These are phyloP conservation scores for Cladosporium cucumerinum DNA, from an alignment of 2,329 filamentous ascomycete species.

Conservation along the genomic window DNA sequence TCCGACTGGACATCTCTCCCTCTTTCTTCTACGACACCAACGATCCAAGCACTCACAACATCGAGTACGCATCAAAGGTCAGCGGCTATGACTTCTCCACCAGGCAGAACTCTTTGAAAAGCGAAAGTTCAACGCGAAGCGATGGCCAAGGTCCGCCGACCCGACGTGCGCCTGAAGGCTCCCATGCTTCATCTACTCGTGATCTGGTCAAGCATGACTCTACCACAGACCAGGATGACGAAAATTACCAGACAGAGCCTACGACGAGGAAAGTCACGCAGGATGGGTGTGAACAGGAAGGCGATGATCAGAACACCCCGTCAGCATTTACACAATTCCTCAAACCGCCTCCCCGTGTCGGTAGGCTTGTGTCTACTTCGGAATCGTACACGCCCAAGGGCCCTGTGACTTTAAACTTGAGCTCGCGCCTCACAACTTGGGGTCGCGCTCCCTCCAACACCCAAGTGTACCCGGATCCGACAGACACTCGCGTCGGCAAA, in stretches of 20 bases:
- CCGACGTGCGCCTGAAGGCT: neutral
- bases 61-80: conserved; percentile 46
- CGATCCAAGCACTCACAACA: conserved; percentile 44
- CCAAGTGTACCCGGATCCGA: conserved; percentile 57
- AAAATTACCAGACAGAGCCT: conserved; percentile 4
- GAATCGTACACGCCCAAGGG: conserved; percentile 54
- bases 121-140: conserved; percentile 14
- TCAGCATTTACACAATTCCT: conserved; percentile 27
- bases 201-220: conserved; percentile 13
- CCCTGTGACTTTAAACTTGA: conserved; percentile 62
- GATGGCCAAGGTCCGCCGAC: neutral
- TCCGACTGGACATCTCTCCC: conserved; percentile 42
- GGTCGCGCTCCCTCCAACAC: conserved; percentile 70
- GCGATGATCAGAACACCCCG: neutral
- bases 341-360: conserved; percentile 50
- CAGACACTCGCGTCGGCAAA: conserved; percentile 74
- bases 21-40: conserved; percentile 45
- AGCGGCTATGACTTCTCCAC: conserved; percentile 44
- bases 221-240: conserved; percentile 10
- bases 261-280: neutral
- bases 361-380: conserved; percentile 61
- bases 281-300: neutral
- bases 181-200: neutral
- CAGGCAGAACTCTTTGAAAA: conserved; percentile 22
- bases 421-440: conserved; percentile 69